Percentiles rank a stretch among this genome's conserved stretches.
Conservation (phyloP, 1,139 yeast species). For the Lodderomyces orthopsilosis region DNA sequence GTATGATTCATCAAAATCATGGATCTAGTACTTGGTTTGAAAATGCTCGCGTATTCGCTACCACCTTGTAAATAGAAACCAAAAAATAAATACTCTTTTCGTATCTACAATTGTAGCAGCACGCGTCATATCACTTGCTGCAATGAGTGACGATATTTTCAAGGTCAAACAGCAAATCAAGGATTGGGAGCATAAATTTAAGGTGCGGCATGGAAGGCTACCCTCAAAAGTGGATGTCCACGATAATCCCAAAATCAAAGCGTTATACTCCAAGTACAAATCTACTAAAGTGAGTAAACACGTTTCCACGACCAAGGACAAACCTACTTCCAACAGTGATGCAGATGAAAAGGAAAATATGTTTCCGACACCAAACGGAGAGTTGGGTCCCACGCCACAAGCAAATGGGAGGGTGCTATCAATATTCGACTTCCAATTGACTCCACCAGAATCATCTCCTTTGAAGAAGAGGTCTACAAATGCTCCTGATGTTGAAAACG, state of each 20-base stretch:
- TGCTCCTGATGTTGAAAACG: not conserved
- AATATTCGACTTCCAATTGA: constrained; percentile 52
- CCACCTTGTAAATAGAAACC: not conserved
- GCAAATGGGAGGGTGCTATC: constrained; percentile 67
- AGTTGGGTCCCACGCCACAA: constrained; percentile 77
- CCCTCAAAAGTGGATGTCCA: constrained; percentile 59
- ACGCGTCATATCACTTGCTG: not conserved
- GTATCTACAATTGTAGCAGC: not conserved
- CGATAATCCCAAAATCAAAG: constrained; percentile 38
- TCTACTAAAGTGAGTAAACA: constrained; percentile 11
- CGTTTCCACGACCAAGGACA: constrained; percentile 11
- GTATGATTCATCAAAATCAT: constrained; percentile 15
- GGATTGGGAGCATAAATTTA: constrained; percentile 59
- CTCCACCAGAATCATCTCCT: constrained; percentile 50
- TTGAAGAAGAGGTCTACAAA: constrained; percentile 18
- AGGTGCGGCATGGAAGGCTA: constrained; percentile 36
- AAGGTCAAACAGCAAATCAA: constrained; percentile 49
- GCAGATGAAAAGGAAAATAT: not conserved
- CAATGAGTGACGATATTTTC: constrained; percentile 6
- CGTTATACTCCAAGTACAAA: constrained; percentile 28
- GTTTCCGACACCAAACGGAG: constrained; percentile 17
- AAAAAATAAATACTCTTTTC: not conserved
- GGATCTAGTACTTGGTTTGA: constrained; percentile 12
- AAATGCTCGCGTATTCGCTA: constrained; percentile 12
- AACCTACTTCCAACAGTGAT: constrained; percentile 5